Base-by-base conservation (phyloP, 176 grass and related monocot genomes). In the Aechmea fasciata region DNA sequence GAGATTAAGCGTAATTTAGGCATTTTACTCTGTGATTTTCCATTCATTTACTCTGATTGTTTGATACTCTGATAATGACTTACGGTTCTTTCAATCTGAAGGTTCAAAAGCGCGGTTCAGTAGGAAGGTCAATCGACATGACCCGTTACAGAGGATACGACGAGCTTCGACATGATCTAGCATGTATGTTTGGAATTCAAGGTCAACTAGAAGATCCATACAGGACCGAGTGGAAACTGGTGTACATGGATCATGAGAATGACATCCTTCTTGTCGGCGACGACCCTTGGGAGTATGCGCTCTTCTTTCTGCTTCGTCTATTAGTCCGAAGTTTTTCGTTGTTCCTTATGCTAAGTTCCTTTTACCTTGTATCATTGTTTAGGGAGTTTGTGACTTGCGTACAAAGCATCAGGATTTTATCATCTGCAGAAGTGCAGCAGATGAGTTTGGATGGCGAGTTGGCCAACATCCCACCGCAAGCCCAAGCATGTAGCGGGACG, bases 21-120 rank as follows among this genome's bases (percentile, higher is more conserved):
- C 33, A 41, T 41, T 41, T 41, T 41, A 41, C 33, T 41, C 33
- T 7, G 33, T 26, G 25, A 26, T 26, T 26, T 26, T 26, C 25
- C 25, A 26, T 26, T 26, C 25, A 26, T 26, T 41, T 41, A 41
- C 0, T 41, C 33, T 41, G 33, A 41, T 41, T 5, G 33, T 41
- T 7, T 41, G 33, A 41, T 41, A 41, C 6, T 41, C 33, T 7
- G 33, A 6, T 41, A 41, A 41, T 41, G 33, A 41, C 33, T 41
- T 41, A 6, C 33, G 0, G 7, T 41, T 6, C 5, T 61, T 9
- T 22, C 10, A 17, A 61, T 1, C 3, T 87, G 76, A 83, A 97
- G 93, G 95, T 99, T 80, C 95, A 99, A 88, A 99, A 99, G 75
- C 84, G 95, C 52, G 95, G 95, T 78, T 93, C 95, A 54, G 90